Percentiles rank a stretch among this genome's conserved stretches.
phyloP scores from a whole-genome alignment of 306 rosid species.

The Sicyos baderoa region DNA sequence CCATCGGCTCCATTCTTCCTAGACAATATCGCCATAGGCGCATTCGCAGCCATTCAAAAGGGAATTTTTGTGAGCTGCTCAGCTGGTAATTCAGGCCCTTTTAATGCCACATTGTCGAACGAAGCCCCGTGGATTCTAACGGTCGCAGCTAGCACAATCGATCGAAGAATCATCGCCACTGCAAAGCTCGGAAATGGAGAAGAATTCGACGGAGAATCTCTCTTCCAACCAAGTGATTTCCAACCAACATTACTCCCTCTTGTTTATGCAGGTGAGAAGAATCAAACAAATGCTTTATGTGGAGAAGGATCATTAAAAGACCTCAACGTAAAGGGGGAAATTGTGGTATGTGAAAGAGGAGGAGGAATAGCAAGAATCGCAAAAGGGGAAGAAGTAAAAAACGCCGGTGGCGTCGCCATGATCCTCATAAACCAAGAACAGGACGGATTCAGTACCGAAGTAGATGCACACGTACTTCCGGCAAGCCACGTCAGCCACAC shows the following conservation, averaged over 20 bases:
- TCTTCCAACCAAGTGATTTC: slow-evolving; percentile 21
- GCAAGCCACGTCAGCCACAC: slow-evolving; percentile 14
- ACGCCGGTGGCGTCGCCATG: slow-evolving; percentile 21
- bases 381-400: slow-evolving; percentile 17
- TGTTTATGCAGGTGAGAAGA: slow-evolving; percentile 16
- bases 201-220: slow-evolving; percentile 16
- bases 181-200: slow-evolving; percentile 42
- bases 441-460: slow-evolving; percentile 15
- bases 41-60: slow-evolving; percentile 56
- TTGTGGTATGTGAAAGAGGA: slow-evolving; percentile 21
- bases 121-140: slow-evolving; percentile 72
- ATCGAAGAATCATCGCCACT: slow-evolving; percentile 40
- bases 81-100: slow-evolving; percentile 62
- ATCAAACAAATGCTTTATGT: slow-evolving; percentile 11
- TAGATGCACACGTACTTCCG: slow-evolving; percentile 21
- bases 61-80: slow-evolving; percentile 66
- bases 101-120: slow-evolving; percentile 28
- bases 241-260: slow-evolving; percentile 11
- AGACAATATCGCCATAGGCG: slow-evolving; percentile 48
- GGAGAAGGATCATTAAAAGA: slow-evolving; percentile 12
- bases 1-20: slow-evolving; percentile 36
- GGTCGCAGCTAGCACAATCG: slow-evolving; percentile 42
- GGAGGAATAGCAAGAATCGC: slow-evolving; percentile 21
- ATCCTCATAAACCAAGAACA: slow-evolving; percentile 10
- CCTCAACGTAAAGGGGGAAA: background rate